A percentile compares a stretch with the other conserved stretches of the same genome.
Conservation (phyloP, 148 eudicot genomes). For the Nepenthes gracilis region DNA sequence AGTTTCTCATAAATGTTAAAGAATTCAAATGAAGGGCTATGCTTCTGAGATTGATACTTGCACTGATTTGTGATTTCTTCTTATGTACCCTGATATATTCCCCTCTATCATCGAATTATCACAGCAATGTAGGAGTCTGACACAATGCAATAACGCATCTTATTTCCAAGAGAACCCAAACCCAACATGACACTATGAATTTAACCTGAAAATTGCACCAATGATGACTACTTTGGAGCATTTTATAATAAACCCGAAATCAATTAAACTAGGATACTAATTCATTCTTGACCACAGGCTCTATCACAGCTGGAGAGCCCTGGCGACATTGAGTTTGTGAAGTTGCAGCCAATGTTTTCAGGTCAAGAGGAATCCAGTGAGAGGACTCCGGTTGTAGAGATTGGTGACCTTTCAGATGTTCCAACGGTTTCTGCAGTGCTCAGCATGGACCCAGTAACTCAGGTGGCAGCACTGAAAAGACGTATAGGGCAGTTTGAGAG, state of each 20-base stretch:
- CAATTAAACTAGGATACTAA: too few relatives aligned
- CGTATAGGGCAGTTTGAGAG: conserved; percentile 35
- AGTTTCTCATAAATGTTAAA: not conserved
- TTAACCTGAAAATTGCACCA: too few relatives aligned
- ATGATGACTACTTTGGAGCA: too few relatives aligned
- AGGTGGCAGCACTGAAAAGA: conserved; percentile 45
- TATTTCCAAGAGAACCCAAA: too few relatives aligned
- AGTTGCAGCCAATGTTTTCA: conserved; percentile 14
- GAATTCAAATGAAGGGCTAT: not conserved
- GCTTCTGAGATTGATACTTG: too few relatives aligned
- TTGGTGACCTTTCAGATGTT: not conserved
- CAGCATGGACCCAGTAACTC: conserved; percentile 54
- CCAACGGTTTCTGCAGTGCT: conserved; percentile 49
- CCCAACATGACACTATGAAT: too few relatives aligned
- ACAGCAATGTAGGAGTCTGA: too few relatives aligned
- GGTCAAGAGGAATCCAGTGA: conserved; percentile 13
- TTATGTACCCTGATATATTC: too few relatives aligned
- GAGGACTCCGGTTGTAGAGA: not conserved
- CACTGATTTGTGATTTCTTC: too few relatives aligned
- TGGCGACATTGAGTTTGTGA: conserved; percentile 5
- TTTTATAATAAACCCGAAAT: too few relatives aligned
- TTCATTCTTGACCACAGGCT: conserved; percentile 20
- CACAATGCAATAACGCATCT: too few relatives aligned
- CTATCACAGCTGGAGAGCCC: conserved; percentile 27
- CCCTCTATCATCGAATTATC: too few relatives aligned